Evolutionary conservation across 2,329 filamentous ascomycete species (phyloP), one percentile per base, ranked within the genome.

Genomic region (Neobulgaria alba): DNA sequence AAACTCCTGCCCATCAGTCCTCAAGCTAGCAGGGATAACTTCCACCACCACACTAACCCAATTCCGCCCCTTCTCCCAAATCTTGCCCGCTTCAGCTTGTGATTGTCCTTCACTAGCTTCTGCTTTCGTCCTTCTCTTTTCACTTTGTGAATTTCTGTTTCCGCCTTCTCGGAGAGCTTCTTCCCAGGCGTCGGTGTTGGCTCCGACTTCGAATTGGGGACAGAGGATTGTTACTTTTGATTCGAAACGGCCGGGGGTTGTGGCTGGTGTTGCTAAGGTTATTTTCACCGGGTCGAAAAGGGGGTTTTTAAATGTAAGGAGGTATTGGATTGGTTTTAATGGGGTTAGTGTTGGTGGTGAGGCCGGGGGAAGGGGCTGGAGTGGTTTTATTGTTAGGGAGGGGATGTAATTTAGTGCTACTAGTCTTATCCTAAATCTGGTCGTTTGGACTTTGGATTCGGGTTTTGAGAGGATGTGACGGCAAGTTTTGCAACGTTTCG

Each of bases 1-100:
- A 23, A 55, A 48, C 16, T 48, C 50, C 10, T 47, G 43, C 1
- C 41, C 52, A 15, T 43, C 45, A 29, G 45, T 48, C 18, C 36
- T 46, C 39, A 59, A 56, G 14, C 55, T 58, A 3, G 58, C 68
- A 2, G 89, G 76, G 0, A 95, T 76, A 10, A 98, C 82, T 61
- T 98, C 92, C 18, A 98, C 71, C 15, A 95, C 85, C 9, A 98
- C 86, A 50, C 82, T 92, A 12, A 92, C 92, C 85, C 89, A 95
- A 61, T 96, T 98, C 26, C 89, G 73, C 0, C 89, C 90, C 39
- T 82, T 77, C 49, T 95, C 89, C 85, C 87, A 98, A n/a, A 96
- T 80, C 64, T 96, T 96, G 38, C 90, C 92, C 0, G 85, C 85
- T 61, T 94, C 88, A 12, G 85, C 77, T 57, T 77, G 79, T 32